Evolutionary conservation across 2,329 filamentous ascomycete species (phyloP), one percentile per base, ranked within the genome.

Genomic region (Penicillium concentricum): DNA sequence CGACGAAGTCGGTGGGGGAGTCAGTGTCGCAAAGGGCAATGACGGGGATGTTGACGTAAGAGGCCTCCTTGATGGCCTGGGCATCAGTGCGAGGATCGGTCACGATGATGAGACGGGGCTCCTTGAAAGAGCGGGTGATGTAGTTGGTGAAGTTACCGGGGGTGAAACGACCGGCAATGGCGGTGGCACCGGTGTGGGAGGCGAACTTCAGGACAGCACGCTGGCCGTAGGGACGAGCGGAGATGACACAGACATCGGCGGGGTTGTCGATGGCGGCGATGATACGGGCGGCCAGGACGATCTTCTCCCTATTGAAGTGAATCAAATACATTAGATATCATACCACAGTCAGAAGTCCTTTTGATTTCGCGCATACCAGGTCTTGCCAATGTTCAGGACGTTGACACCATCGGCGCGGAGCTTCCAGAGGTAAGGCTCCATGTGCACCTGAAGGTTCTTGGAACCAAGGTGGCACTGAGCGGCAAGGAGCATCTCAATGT

Each of bases 91-190:
- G 93, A 74, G 94, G 94, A 81, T 99, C 94, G 83, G 94, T 99
- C 76, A 99, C 94, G 79, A 99, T 88, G 82, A 99, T 97, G 77
- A 99, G 87, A 81, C 95, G 95, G 78, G 94, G 94, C 86, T 99
- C 94, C 89, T 97, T 97, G 92, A 99, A 99, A 68, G 94, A 97
- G 77, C 94, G 93, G 81, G 95, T 99, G 89, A 99, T 99, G 90
- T 99, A 99, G 88, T 99, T 99, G 87, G 94, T 99, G 89, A 99
- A 99, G 82, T 93, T 96, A 90, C 94, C 94, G 79, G 94, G 94
- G 78, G 94, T 99, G 90, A 99, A 99, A 80, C 94, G 94, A 84
- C 94, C 94, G 75, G 94, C 95, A 76, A 99, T 99, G 80, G 94
- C 90, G 75, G 92, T 90, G 75, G 95, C 92, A 79, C 94, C 94